These are phyloP conservation scores for Leccinum obscurum DNA, from an alignment of 768 basidiomycete species.

Conservation along the genomic window DNA sequence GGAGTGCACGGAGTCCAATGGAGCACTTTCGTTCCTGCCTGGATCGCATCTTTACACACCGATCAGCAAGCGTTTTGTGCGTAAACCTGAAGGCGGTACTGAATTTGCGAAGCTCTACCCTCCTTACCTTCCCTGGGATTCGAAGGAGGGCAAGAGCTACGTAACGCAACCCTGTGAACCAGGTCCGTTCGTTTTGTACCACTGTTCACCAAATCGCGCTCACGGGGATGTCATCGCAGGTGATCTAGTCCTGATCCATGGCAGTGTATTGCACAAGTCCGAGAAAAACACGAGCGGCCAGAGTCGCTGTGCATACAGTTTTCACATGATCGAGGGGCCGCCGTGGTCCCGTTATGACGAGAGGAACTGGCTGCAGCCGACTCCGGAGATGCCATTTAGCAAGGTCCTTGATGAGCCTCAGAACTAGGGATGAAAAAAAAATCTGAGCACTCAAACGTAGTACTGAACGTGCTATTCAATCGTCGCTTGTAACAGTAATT, in stretches of 20 bases:
- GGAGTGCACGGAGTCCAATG: slow-evolving; percentile 77
- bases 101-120: slow-evolving; percentile 70
- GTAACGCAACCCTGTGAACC: slow-evolving; percentile 71
- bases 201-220: not conserved
- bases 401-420: slow-evolving; percentile 41
- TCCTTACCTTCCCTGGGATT: slow-evolving; percentile 19
- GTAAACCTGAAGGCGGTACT: slow-evolving; percentile 74
- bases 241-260: slow-evolving; percentile 92
- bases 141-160: slow-evolving; percentile 43
- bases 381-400: slow-evolving; percentile 78
- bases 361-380: slow-evolving; percentile 97
- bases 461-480: too few relatives aligned
- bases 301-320: slow-evolving; percentile 93
- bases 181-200: slow-evolving; percentile 40
- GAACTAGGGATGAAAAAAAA: too few relatives aligned
- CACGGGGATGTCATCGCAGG: slow-evolving; percentile 43
- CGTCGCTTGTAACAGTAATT: too few relatives aligned
- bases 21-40: slow-evolving; percentile 85
- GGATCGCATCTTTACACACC: slow-evolving; percentile 81
- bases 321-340: slow-evolving; percentile 87
- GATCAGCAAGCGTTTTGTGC: slow-evolving; percentile 84
- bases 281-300: slow-evolving; percentile 79
- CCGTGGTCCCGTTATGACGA: slow-evolving; percentile 75
- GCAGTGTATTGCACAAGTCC: slow-evolving; percentile 88
- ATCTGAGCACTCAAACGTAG: too few relatives aligned